A percentile compares a stretch with the other conserved stretches of the same genome.
These are phyloP conservation scores for Mangifera indica DNA, from an alignment of 345 rosid species.

Conservation along the genomic window DNA sequence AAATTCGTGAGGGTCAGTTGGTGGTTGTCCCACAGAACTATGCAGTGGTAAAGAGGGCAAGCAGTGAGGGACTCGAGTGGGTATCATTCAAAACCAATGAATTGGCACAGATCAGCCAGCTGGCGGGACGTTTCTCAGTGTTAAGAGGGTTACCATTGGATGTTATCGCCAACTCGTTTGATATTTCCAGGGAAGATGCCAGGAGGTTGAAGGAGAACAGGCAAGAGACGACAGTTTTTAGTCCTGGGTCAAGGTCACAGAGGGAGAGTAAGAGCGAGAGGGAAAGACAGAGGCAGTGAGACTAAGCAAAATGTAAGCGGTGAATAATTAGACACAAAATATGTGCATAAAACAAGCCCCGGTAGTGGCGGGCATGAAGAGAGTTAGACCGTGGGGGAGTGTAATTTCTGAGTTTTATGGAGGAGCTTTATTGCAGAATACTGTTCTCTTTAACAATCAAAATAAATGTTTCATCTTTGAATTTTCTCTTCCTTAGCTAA, in stretches of 20 bases:
- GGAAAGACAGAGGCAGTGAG: no score
- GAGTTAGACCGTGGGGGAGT: no score
- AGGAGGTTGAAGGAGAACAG: conserved; percentile 35
- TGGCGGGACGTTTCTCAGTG: conserved; percentile 33
- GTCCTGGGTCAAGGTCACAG: conserved; percentile 7
- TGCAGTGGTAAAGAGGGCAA: conserved; percentile 33
- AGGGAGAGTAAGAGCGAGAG: background rate
- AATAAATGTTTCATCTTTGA: no score
- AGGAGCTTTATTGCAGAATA: no score
- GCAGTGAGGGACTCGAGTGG: conserved; percentile 34
- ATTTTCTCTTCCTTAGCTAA: no score
- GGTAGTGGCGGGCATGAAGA: no score
- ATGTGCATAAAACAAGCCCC: background rate
- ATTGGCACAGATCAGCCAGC: conserved; percentile 22
- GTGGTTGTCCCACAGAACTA: conserved; percentile 37
- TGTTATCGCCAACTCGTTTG: conserved; percentile 34
- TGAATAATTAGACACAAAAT: background rate
- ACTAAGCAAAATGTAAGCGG: no score
- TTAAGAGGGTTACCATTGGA: conserved; percentile 33
- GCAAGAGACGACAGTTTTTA: conserved; percentile 20
- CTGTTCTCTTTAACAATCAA: no score
- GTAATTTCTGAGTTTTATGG: no score
- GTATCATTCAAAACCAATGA: conserved; percentile 40
- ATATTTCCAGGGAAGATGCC: conserved; percentile 35
- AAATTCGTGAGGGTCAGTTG: conserved; percentile 36